Conservation (phyloP, 345 rosid genomes). For the Eutrema yunnanense region DNA sequence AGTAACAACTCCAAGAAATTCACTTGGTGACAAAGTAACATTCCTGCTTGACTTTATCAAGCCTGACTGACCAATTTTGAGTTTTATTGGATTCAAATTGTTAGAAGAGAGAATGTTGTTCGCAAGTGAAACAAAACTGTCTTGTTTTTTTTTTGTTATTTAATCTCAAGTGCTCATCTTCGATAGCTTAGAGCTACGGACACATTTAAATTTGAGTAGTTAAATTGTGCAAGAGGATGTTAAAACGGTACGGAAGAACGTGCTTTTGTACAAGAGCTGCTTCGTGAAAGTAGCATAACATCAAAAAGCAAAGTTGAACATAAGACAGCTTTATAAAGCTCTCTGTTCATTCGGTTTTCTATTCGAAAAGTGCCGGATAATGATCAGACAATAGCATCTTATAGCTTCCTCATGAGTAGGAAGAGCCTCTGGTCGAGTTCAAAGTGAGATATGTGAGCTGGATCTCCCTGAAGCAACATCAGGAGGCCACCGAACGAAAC, state of each 20-base stretch:
- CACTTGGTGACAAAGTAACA: neutral
- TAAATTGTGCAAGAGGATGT: neutral
- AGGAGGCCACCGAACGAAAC: slow-evolving; percentile 81
- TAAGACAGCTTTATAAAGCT: neutral
- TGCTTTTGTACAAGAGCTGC: neutral
- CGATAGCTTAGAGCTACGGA: neutral
- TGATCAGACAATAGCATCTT: slow-evolving; percentile 10
- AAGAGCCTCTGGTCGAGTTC: slow-evolving; percentile 86
- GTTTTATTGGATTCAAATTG: neutral
- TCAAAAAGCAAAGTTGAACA: neutral
- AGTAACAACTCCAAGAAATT: slow-evolving; percentile 24
- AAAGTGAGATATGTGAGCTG: slow-evolving; percentile 53
- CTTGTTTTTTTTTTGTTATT: neutral
- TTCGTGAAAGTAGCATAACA: neutral
- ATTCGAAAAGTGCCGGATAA: neutral
- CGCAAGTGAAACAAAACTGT: neutral
- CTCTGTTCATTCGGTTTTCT: neutral
- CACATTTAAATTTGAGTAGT: neutral
- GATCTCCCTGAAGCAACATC: slow-evolving; percentile 78
- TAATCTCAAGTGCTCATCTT: neutral
- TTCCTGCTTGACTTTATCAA: neutral
- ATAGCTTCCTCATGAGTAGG: slow-evolving; percentile 67
- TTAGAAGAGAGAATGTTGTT: neutral
- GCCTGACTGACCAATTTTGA: neutral
- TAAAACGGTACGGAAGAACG: neutral